A percentile compares a stretch with the other conserved stretches of the same genome.
These are phyloP conservation scores for Suhomyces coccinellae DNA, from an alignment of 1,139 yeast species.

Conservation along the genomic window DNA sequence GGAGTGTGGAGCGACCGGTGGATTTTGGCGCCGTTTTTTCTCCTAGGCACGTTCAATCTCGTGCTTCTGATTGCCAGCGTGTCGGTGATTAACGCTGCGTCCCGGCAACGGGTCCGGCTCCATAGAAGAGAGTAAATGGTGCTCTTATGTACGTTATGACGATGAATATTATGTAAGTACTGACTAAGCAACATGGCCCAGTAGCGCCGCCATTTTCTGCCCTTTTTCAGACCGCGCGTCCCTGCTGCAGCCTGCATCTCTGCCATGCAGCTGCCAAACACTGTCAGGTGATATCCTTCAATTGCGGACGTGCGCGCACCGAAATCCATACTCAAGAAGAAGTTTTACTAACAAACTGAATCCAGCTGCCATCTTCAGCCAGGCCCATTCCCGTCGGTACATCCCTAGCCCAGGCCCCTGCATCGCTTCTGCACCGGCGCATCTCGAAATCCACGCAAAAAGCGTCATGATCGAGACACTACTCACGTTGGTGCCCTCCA, in stretches of 20 bases:
- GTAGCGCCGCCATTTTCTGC: too few relatives aligned
- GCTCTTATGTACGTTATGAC: too few relatives aligned
- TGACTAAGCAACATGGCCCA: background rate
- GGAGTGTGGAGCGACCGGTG: slow-evolving; percentile 60
- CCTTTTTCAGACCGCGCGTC: too few relatives aligned
- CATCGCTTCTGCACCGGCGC: background rate
- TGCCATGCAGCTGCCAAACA: too few relatives aligned
- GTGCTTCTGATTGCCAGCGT: slow-evolving; percentile 13
- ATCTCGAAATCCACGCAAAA: background rate
- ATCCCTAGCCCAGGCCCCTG: background rate
- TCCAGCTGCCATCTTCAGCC: background rate
- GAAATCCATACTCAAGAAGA: background rate
- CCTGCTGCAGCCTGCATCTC: too few relatives aligned
- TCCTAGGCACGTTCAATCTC: slow-evolving; percentile 50
- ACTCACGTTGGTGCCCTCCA: slow-evolving; percentile 44
- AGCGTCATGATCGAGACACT: slow-evolving; percentile 40
- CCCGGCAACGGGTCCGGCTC: background rate
- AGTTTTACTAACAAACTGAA: background rate
- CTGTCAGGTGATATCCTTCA: background rate
- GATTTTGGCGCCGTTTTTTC: slow-evolving; percentile 59
- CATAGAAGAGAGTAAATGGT: background rate
- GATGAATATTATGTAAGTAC: background rate
- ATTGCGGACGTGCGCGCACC: background rate
- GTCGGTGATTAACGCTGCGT: background rate
- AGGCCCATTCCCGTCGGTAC: background rate